phyloP scores from a whole-genome alignment of 768 basidiomycete species.

The Amanita muscaria region DNA sequence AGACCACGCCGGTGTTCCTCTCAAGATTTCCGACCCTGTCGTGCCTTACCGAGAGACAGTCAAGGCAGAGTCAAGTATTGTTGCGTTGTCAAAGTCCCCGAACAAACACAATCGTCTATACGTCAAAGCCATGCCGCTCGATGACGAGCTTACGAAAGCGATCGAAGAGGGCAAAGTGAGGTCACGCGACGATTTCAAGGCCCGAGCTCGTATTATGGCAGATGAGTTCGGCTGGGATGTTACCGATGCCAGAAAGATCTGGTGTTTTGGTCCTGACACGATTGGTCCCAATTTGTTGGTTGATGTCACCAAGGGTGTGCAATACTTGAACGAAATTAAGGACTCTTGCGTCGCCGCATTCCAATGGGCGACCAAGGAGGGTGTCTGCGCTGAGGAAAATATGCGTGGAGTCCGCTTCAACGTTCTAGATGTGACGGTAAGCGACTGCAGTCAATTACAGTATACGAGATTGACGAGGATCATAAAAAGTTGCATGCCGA shows the following conservation, averaged over 20 bases:
- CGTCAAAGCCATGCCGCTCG: conserved; percentile 86
- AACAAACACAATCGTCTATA: conserved; percentile 99
- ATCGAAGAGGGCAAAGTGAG: conserved; percentile 83
- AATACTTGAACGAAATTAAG: conserved; percentile 99
- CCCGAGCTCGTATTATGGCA: conserved; percentile 89
- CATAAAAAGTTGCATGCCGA: conserved; percentile 90
- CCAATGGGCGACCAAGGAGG: conserved; percentile 47
- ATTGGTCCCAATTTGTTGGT: conserved; percentile 95
- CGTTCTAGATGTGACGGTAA: conserved; percentile 88
- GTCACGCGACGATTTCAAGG: conserved; percentile 96
- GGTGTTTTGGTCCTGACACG: conserved; percentile 99
- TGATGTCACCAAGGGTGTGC: conserved; percentile 98
- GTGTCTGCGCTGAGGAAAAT: conserved; percentile 92
- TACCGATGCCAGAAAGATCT: conserved; percentile 98
- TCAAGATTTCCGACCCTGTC: conserved; percentile 96
- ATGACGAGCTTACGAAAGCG: conserved; percentile 88
- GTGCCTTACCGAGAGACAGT: conserved; percentile 36
- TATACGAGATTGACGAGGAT: too few relatives aligned
- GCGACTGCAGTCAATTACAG: conserved; percentile 15
- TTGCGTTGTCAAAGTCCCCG: conserved; percentile 97
- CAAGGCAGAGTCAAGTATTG: conserved; percentile 89
- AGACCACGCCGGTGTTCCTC: conserved; percentile 98
- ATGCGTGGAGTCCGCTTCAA: conserved; percentile 99
- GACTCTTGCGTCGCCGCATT: conserved; percentile 89
- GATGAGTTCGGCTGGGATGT: conserved; percentile 99